A percentile compares a stretch with the other conserved stretches of the same genome.
Conservation (phyloP, 331 rosid species). For the Saraca asoca region DNA sequence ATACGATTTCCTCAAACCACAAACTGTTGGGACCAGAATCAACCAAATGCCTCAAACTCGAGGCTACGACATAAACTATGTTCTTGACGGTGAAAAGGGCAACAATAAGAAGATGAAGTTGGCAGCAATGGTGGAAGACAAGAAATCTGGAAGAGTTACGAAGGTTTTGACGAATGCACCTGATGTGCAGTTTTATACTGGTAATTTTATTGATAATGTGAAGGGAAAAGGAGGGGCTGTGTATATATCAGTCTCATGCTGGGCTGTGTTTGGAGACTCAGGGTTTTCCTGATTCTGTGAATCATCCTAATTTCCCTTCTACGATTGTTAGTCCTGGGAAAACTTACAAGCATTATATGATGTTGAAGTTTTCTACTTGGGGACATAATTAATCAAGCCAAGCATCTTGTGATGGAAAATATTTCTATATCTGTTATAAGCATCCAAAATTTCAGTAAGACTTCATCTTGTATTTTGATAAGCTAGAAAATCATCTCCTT, state of each 20-base stretch:
- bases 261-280: slow-evolving; percentile 61
- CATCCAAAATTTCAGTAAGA: too few species aligned
- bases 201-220: slow-evolving; percentile 40
- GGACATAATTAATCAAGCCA: too few species aligned
- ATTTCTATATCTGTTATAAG: too few species aligned
- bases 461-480: too few species aligned
- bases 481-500: too few species aligned
- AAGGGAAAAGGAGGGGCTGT: slow-evolving; percentile 51
- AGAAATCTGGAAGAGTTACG: slow-evolving; percentile 46
- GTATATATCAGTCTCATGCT: slow-evolving; percentile 39
- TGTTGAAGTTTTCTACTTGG: slow-evolving; percentile 49
- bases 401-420: too few species aligned
- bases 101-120: slow-evolving; percentile 34
- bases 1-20: slow-evolving; percentile 52
- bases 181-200: slow-evolving; percentile 52
- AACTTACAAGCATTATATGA: slow-evolving; percentile 49
- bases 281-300: slow-evolving; percentile 55
- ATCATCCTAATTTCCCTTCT: slow-evolving; percentile 42
- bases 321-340: slow-evolving; percentile 24
- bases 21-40: slow-evolving; percentile 40
- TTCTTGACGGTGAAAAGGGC: not conserved
- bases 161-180: slow-evolving; percentile 48
- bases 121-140: slow-evolving; percentile 40
- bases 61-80: slow-evolving; percentile 53
- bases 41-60: slow-evolving; percentile 20